These are phyloP conservation scores for Oleoguttula mirabilis DNA, from an alignment of 495 filamentous ascomycete genomes.

Conservation along the genomic window DNA sequence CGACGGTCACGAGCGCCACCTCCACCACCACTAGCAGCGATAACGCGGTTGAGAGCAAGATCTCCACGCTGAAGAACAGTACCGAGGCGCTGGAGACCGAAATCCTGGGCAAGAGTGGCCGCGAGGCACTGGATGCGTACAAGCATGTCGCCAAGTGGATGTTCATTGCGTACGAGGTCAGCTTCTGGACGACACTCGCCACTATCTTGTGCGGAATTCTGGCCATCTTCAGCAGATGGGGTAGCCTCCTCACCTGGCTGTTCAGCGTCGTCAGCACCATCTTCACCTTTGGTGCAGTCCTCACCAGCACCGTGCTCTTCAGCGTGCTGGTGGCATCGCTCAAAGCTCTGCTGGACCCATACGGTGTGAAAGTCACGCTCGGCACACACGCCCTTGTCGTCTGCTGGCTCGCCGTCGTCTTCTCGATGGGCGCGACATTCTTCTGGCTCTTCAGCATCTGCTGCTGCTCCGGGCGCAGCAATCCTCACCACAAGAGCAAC, in stretches of 20 bases:
- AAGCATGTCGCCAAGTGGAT: conserved; percentile 66
- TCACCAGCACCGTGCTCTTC: conserved; percentile 27
- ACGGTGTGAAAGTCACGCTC: conserved; percentile 50
- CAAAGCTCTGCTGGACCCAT: conserved; percentile 49
- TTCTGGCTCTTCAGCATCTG: conserved; percentile 89
- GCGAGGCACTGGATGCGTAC: conserved; percentile 58
- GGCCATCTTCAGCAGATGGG: conserved; percentile 55
- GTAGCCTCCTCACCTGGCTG: conserved; percentile 66
- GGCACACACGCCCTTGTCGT: conserved; percentile 55
- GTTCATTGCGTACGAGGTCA: conserved; percentile 56
- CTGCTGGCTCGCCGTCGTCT: conserved; percentile 69
- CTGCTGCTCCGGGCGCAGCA: conserved; percentile 60
- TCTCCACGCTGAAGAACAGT: conserved; percentile 22
- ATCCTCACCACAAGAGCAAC: conserved; percentile 20
- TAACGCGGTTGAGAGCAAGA: conserved; percentile 30
- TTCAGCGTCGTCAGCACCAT: conserved; percentile 47
- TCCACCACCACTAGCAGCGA: conserved; percentile 21
- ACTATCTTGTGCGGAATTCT: conserved; percentile 59
- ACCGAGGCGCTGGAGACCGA: conserved; percentile 41
- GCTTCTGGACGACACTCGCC: conserved; percentile 55
- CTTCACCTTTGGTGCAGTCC: conserved; percentile 43
- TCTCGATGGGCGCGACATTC: conserved; percentile 55
- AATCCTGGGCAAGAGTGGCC: conserved; percentile 33
- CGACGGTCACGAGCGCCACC: conserved; percentile 33
- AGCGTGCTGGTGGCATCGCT: conserved; percentile 48